These are phyloP conservation scores for Leishmania amazonensis DNA, from an alignment of 208 protist species.

Conservation along the genomic window DNA sequence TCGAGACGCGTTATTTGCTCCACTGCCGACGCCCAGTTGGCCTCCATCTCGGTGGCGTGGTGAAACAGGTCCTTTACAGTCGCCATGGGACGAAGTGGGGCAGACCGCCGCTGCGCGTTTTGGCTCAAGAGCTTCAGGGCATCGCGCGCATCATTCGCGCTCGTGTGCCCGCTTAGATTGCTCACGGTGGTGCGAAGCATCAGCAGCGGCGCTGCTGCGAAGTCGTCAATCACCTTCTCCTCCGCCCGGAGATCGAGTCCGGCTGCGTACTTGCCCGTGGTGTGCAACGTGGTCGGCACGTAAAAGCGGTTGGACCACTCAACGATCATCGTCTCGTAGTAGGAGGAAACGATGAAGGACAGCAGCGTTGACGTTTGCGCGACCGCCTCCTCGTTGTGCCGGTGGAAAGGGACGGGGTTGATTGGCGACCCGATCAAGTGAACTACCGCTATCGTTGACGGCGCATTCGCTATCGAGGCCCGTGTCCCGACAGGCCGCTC, in stretches of 20 bases:
- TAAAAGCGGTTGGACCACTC: slow-evolving; percentile 91
- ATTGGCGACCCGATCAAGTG: slow-evolving; percentile 82
- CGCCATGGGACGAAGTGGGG: slow-evolving; percentile 44
- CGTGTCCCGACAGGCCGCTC: slow-evolving; percentile 18
- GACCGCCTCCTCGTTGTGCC: slow-evolving; percentile 77
- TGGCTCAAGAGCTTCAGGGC: slow-evolving; percentile 54
- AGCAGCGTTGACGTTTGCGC: slow-evolving; percentile 73
- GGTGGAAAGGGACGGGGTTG: slow-evolving; percentile 77
- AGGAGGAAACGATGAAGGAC: slow-evolving; percentile 78
- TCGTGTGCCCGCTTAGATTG: slow-evolving; percentile 48
- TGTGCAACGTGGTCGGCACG: slow-evolving; percentile 57
- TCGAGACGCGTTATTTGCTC: slow-evolving; percentile 68
- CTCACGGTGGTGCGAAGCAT: slow-evolving; percentile 60
- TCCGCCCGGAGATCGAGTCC: slow-evolving; percentile 71
- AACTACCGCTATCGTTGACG: slow-evolving; percentile 58
- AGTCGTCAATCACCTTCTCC: slow-evolving; percentile 86
- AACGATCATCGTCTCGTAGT: slow-evolving; percentile 81
- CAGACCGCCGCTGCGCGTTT: slow-evolving; percentile 46
- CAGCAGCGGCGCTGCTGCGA: slow-evolving; percentile 55
- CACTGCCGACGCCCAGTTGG: slow-evolving; percentile 76
- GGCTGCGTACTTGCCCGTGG: slow-evolving; percentile 64
- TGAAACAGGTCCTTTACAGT: slow-evolving; percentile 70
- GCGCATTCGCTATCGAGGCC: neutral
- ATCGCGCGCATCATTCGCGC: slow-evolving; percentile 67
- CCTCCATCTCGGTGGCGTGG: slow-evolving; percentile 72